Percentiles rank a stretch among this genome's conserved stretches.
Evolutionary conservation across 768 basidiomycete genomes (phyloP).

Genomic region (Astraeus odoratus): DNA sequence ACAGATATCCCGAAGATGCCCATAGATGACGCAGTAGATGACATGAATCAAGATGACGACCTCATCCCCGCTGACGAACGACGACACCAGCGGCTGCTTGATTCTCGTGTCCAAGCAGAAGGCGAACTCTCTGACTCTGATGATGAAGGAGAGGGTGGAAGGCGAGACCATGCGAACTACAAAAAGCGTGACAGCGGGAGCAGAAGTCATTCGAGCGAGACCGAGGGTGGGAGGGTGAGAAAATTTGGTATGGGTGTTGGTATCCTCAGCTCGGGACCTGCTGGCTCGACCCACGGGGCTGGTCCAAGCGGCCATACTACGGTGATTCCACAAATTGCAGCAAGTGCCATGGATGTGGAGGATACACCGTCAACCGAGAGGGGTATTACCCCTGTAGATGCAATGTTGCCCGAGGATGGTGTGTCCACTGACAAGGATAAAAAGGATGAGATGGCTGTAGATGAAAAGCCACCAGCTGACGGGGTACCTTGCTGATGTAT

Average conservation of each 20-base stretch:
- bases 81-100: slow-evolving; percentile 68
- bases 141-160: slow-evolving; percentile 89
- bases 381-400: slow-evolving; percentile 12
- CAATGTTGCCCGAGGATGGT: slow-evolving; percentile 7
- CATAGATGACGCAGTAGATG: slow-evolving; percentile 80
- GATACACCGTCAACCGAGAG: slow-evolving; percentile 17
- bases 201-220: slow-evolving; percentile 34
- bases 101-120: slow-evolving; percentile 75
- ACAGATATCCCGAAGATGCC: slow-evolving; percentile 80
- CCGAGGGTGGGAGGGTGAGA: slow-evolving; percentile 35
- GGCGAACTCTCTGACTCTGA: slow-evolving; percentile 95
- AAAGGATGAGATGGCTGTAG: slow-evolving; percentile 20
- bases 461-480: slow-evolving; percentile 10
- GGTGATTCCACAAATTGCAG: slow-evolving; percentile 23
- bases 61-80: slow-evolving; percentile 70
- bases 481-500: slow-evolving; percentile 6
- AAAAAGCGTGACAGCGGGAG: slow-evolving; percentile 43
- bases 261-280: slow-evolving; percentile 57
- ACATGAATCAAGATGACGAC: slow-evolving; percentile 78
- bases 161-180: slow-evolving; percentile 61
- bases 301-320: slow-evolving; percentile 69
- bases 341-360: slow-evolving; percentile 30
- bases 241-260: slow-evolving; percentile 66
- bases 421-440: slow-evolving; percentile 11
- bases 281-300: slow-evolving; percentile 57